Percentiles rank a stretch among this genome's conserved stretches.
Evolutionary conservation across 352 stramenopile genomes (phyloP).

Genomic region (Pythium plurisporium): DNA sequence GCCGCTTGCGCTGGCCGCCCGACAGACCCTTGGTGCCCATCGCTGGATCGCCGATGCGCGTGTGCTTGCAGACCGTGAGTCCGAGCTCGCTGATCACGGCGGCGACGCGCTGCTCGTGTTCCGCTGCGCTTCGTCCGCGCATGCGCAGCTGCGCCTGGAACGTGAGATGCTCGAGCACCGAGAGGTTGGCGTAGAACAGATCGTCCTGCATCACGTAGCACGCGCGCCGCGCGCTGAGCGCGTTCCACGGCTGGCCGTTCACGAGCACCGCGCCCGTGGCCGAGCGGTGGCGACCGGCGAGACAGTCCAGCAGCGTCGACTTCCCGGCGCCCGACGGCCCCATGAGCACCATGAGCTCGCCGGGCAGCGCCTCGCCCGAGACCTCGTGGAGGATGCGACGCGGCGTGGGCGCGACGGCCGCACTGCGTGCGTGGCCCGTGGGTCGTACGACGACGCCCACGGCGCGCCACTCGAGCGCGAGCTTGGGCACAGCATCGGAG

Average conservation of each 20-base stretch:
- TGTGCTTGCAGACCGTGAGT: slow-evolving; percentile 38
- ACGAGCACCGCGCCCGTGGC: slow-evolving; percentile 24
- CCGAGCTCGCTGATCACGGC: slow-evolving; percentile 36
- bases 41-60: slow-evolving; percentile 39
- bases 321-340: slow-evolving; percentile 50
- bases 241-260: slow-evolving; percentile 25
- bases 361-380: slow-evolving; percentile 23
- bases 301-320: slow-evolving; percentile 45
- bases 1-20: slow-evolving; percentile 49
- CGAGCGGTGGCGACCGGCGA: slow-evolving; percentile 29
- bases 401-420: not conserved
- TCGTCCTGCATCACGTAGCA: slow-evolving; percentile 91
- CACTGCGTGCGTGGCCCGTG: not conserved
- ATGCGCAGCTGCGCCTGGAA: slow-evolving; percentile 84
- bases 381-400: not conserved
- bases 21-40: slow-evolving; percentile 64
- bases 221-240: slow-evolving; percentile 11
- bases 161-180: slow-evolving; percentile 80
- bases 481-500: slow-evolving; percentile 11
- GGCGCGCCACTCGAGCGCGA: slow-evolving; percentile 8
- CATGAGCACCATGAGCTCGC: slow-evolving; percentile 51
- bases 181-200: slow-evolving; percentile 86
- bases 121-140: slow-evolving; percentile 26
- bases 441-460: slow-evolving; percentile 28
- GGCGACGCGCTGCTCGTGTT: slow-evolving; percentile 37